These are phyloP conservation scores for Hypoxylon sp. DNA, from an alignment of 2,329 filamentous ascomycete species.

Conservation along the genomic window DNA sequence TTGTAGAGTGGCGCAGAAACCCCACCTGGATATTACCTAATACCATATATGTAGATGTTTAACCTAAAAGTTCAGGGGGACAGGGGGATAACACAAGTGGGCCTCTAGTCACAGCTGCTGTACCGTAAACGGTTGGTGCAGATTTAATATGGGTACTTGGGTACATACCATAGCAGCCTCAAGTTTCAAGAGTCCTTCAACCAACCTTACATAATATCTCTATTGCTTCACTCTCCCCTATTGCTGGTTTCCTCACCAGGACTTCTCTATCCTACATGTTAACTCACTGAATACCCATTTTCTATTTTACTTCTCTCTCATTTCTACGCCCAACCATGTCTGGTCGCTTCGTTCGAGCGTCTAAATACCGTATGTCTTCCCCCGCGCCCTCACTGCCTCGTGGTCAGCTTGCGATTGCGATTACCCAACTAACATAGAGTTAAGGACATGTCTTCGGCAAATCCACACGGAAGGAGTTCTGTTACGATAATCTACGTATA, in stretches of 20 bases:
- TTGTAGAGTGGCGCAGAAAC: conserved; percentile 3
- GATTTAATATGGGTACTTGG: conserved; percentile 27
- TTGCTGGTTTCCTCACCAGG: conserved; percentile 24
- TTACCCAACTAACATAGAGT: conserved; percentile 50
- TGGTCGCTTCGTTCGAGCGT: conserved; percentile 77
- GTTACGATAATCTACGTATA: conserved; percentile 97
- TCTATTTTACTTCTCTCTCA: conserved; percentile 24
- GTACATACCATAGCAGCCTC: conserved; percentile 26
- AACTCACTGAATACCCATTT: conserved; percentile 16
- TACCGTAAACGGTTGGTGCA: conserved; percentile 14
- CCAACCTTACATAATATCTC: conserved; percentile 26
- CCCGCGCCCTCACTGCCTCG: conserved; percentile 38
- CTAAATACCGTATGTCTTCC: conserved; percentile 74
- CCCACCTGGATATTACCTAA: conserved; percentile 10
- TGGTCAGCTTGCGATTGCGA: conserved; percentile 38
- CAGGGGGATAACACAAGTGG: conserved; percentile 3
- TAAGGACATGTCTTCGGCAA: conserved; percentile 98
- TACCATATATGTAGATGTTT: too few species aligned
- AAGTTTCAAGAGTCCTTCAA: conserved; percentile 31
- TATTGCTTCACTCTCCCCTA: conserved; percentile 34
- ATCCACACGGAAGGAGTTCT: conserved; percentile 94
- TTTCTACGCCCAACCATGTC: conserved; percentile 62
- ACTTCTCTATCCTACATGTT: conserved; percentile 22
- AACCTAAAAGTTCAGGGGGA: conserved; percentile 4
- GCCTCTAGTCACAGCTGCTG: not conserved